phyloP scores from a whole-genome alignment of 2,329 filamentous ascomycete genomes.

The Tricladium varicosporioides region DNA sequence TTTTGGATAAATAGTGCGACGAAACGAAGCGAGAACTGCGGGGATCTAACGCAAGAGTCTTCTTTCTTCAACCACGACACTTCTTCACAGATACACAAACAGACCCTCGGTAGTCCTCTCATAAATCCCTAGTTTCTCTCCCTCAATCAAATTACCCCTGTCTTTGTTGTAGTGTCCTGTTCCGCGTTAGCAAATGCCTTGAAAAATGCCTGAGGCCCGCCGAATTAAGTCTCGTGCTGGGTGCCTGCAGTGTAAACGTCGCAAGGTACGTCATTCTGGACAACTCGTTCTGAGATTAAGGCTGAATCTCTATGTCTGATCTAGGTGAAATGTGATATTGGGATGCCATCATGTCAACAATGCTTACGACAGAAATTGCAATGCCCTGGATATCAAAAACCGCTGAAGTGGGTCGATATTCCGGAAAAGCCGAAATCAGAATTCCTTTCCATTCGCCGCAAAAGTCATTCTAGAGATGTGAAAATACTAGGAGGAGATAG shows the following conservation, averaged over 20 bases:
- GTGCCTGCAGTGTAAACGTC: slow-evolving; percentile 11
- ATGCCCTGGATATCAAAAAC: slow-evolving; percentile 13
- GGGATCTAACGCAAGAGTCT: background rate
- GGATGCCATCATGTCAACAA: slow-evolving; percentile 6
- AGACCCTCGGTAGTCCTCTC: background rate
- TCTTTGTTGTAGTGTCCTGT: background rate
- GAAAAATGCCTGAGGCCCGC: slow-evolving; percentile 10
- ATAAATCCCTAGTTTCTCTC: background rate
- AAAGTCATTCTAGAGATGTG: too few relatives aligned
- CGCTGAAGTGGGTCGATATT: slow-evolving; percentile 9
- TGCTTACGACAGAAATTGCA: slow-evolving; percentile 9
- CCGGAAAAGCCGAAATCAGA: background rate
- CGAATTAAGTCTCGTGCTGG: slow-evolving; percentile 13
- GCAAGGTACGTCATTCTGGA: slow-evolving; percentile 3
- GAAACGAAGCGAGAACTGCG: background rate
- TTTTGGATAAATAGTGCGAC: slow-evolving; percentile 8
- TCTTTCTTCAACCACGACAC: background rate
- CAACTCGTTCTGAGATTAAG: background rate
- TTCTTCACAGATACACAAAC: background rate
- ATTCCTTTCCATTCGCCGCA: background rate
- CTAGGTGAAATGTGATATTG: slow-evolving; percentile 8
- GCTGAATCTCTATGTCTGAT: background rate
- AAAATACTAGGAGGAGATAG: too few relatives aligned
- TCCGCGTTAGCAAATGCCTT: background rate
- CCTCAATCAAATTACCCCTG: background rate